Evolutionary conservation across 352 stramenopile species (phyloP), one percentile per base, ranked within the genome.

Genomic region (Phytopythium mirpurense): DNA sequence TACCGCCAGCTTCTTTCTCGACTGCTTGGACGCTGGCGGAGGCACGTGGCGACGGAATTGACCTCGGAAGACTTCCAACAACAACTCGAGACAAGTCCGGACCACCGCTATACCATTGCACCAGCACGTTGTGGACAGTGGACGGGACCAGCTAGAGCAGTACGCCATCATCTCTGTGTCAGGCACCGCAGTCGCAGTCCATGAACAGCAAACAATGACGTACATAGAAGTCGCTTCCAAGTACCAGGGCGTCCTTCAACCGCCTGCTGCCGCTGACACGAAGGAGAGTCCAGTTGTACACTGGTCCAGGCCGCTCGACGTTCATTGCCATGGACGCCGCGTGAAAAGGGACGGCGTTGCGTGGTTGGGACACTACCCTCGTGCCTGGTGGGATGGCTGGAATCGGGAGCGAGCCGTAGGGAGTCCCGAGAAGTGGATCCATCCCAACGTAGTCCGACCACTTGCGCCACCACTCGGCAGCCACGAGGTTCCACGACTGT

Each of bases 191-290:
- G 14, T 42, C 18, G 43, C 1, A 31, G 52, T 5, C n/a, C 15
- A 26, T 29, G 19, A 49, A 34, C 18, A 19, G 31, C 19, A 3
- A 8, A 41, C 14, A n/a, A 26, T 12, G n/a, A 58, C 80, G 66
- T 74, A 94, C 84, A 60, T 88, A 85, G 53, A 89, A 91, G 68
- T 93, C 82, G 32, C 65, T 65, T 3, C 69, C 69, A 29, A 95
- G 62, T 23, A 89, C 65, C 24, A 95, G 66, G 23, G 85, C 78
- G 8, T 90, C 68, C 45, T 90, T 91, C 2, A 95, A 63, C 18
- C 84, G 65, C 29, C 84, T 70, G 64, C 70, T 84, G 23, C 84
- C 84, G 49, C 81, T 90, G 60, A 74, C 72, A 54, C 88, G 79
- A 21, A 93, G 66, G 52, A 95, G 61, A 18, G 54, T 70, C 84